Evolutionary conservation across 2,329 filamentous ascomycete species (phyloP), one percentile per base, ranked within the genome.

Genomic region (Phaeosphaeriaceae sp.): DNA sequence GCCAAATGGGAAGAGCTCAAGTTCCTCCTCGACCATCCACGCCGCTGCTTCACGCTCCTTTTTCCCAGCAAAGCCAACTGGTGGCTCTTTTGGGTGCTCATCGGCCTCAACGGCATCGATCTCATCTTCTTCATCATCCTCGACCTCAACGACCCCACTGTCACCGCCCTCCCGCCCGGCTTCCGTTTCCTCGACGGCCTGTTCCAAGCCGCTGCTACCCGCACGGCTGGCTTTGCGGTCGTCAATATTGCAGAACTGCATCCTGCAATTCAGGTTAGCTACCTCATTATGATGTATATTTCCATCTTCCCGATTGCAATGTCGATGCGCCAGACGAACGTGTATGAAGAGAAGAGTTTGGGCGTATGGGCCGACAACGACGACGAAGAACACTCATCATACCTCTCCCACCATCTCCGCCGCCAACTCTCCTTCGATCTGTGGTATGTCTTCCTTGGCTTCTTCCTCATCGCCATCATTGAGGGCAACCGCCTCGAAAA

Each of bases 221-320:
- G 95, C 73, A 98, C 95, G 0, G 94, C 95, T 3, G 94, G 95
- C 0, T 97, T 97, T 71, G 85, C 91, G 1, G 91, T 91, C 27
- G 86, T 98, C 67, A 92, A 90, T 73, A 80, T 98, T 41, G 82
- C 90, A 1, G 80, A 85, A 0, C 82, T 99, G 1, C 93, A 98
- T 66, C 93, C 95, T 1, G 95, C 91, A 2, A 92, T 97, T 57
- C 93, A 97, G 70, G 92, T 96, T 15, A 92, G 93, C 22, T 98
- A 97, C 80, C 83, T 98, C 78, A 89, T 98, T 77, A 98, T 98
- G 95, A 98, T 98, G 95, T 98, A 98, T 78, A 97, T 98, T 61
- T 97, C 93, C 57, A 91, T 97, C 58, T 96, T 97, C 68, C 94
- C 94, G 5, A 96, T 98, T 68, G 94, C 95, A 73, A 98, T 98